Conservation (phyloP, 75 land plant species). For the Sequoiadendron giganteum region DNA sequence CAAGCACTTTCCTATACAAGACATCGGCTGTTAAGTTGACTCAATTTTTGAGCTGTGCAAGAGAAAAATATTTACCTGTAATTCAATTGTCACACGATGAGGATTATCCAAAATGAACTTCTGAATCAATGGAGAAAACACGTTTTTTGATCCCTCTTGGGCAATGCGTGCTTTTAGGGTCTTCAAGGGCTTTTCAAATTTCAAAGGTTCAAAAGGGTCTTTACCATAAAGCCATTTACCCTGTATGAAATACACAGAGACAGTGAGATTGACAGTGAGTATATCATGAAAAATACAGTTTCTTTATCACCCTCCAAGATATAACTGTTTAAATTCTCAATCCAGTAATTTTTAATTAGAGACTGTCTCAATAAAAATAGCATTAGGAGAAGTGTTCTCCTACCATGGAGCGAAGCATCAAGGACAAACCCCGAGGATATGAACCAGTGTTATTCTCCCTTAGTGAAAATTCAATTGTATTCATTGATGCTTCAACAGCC, state of each 20-base stretch:
- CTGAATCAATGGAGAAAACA: constrained; percentile 90
- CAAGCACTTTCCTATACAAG: not conserved
- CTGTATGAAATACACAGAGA: constrained; percentile 32
- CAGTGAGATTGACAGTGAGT: not conserved
- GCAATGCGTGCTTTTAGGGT: constrained; percentile 74
- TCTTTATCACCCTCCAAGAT: not conserved
- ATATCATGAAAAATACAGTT: not conserved
- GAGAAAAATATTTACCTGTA: constrained; percentile 60
- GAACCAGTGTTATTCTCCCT: constrained; percentile 99
- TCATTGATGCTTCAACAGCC: constrained; percentile 98
- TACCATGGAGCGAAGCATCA: constrained; percentile 98
- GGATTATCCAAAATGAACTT: constrained; percentile 85
- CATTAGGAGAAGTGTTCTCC: constrained; percentile 14
- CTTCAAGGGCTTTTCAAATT: constrained; percentile 89
- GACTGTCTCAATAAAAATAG: not conserved
- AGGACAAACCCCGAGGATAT: constrained; percentile 91
- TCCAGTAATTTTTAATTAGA: not conserved
- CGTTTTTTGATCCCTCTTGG: constrained; percentile 81
- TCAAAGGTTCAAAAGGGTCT: constrained; percentile 97
- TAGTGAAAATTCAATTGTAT: constrained; percentile 98
- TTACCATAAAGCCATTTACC: constrained; percentile 97
- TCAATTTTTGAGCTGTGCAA: not conserved
- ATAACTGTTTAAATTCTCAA: not conserved
- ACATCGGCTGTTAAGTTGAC: not conserved
- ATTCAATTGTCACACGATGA: constrained; percentile 86